phyloP scores from a whole-genome alignment of 371 early-diverging fungal species.

The Circinella minor region DNA sequence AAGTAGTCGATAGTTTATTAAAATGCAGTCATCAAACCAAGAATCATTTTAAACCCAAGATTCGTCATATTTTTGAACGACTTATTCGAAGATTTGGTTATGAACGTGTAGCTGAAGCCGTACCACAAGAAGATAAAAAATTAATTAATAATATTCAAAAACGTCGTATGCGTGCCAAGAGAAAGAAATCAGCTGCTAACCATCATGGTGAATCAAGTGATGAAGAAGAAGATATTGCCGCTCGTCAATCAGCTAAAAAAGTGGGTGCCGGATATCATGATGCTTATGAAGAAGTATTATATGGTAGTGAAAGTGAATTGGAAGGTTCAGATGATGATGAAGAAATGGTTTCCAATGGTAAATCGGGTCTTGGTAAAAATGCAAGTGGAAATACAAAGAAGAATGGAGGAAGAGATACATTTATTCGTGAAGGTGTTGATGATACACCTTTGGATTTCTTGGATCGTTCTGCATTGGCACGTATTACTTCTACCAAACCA shows the following conservation, averaged over 20 bases:
- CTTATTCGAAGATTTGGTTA: conserved; percentile 64
- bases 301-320: conserved; percentile 91
- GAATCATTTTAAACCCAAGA: conserved; percentile 87
- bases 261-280: conserved; percentile 59
- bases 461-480: conserved; percentile 83
- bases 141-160: conserved; percentile 92
- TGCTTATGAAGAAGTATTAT: conserved; percentile 88
- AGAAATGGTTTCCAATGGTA: conserved; percentile 30
- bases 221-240: conserved; percentile 49
- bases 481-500: conserved; percentile 66
- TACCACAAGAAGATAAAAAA: conserved; percentile 90
- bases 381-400: conserved; percentile 47
- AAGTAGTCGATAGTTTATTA: conserved; percentile 70
- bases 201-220: conserved; percentile 46
- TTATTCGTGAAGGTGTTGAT: conserved; percentile 81
- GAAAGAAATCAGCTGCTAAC: conserved; percentile 60
- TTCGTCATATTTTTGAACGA: conserved; percentile 93
- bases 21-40: conserved; percentile 87
- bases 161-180: conserved; percentile 86
- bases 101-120: conserved; percentile 23
- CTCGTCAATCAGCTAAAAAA: conserved; percentile 49
- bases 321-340: conserved; percentile 67
- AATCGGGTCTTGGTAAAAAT: conserved; percentile 28
- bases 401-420: conserved; percentile 51
- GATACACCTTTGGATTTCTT: conserved; percentile 89